These are phyloP conservation scores for Dicorynia guianensis DNA, from an alignment of 306 rosid species.

Conservation along the genomic window DNA sequence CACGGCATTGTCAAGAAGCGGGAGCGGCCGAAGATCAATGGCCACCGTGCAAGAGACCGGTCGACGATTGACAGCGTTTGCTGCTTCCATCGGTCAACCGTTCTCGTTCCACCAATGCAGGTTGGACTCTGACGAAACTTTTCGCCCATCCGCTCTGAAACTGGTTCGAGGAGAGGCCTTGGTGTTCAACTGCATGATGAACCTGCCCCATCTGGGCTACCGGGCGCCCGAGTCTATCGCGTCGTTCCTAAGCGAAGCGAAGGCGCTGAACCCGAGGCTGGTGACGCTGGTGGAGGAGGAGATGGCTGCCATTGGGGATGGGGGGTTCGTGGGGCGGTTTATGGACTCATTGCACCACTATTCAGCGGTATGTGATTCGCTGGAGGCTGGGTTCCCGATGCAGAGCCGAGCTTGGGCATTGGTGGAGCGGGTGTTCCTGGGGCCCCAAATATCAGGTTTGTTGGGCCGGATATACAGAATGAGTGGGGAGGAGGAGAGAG, in stretches of 20 bases:
- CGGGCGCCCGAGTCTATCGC: conserved; percentile 62
- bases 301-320: conserved; percentile 30
- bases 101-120: conserved; percentile 85
- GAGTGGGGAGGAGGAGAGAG: conserved; percentile 33
- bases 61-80: conserved; percentile 71
- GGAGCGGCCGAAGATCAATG: conserved; percentile 53
- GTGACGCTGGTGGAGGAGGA: conserved; percentile 77
- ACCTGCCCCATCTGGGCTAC: conserved; percentile 68
- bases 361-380: conserved; percentile 79
- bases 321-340: conserved; percentile 63
- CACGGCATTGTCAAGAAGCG: conserved; percentile 70
- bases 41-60: conserved; percentile 84
- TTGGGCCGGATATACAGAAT: conserved; percentile 51
- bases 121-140: conserved; percentile 74
- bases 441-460: conserved; percentile 64
- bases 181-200: conserved; percentile 72
- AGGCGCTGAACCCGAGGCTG: conserved; percentile 57
- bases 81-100: conserved; percentile 75
- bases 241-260: conserved; percentile 70
- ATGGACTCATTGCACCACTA: conserved; percentile 77
- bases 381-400: conserved; percentile 80
- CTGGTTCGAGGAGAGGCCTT: conserved; percentile 75
- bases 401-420: conserved; percentile 57
- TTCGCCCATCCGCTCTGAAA: conserved; percentile 61
- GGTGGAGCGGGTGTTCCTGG: conserved; percentile 82